A percentile compares a stretch with the other conserved stretches of the same genome.
phyloP scores from a whole-genome alignment of 345 rosid species.

The Mangifera indica region DNA sequence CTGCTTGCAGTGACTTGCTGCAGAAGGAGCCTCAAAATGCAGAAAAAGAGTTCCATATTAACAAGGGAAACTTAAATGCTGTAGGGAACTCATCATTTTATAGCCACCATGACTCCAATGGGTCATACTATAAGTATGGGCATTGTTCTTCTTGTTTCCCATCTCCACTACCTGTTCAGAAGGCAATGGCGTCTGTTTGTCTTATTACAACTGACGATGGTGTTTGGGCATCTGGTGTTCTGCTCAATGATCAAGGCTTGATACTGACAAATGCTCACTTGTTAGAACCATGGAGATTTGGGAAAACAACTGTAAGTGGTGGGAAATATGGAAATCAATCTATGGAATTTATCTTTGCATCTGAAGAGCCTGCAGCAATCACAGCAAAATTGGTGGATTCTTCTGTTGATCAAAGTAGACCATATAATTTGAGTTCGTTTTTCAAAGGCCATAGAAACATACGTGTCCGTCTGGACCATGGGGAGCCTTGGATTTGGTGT shows the following conservation, averaged over 20 bases:
- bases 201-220: slow-evolving; percentile 72
- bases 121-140: slow-evolving; percentile 20
- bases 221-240: slow-evolving; percentile 91
- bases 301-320: slow-evolving; percentile 53
- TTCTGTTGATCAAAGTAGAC: slow-evolving; percentile 26
- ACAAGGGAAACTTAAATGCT: slow-evolving; percentile 45
- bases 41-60: slow-evolving; percentile 42
- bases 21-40: slow-evolving; percentile 57
- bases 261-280: slow-evolving; percentile 93
- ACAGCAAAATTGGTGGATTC: slow-evolving; percentile 25
- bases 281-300: slow-evolving; percentile 95
- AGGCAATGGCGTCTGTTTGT: slow-evolving; percentile 70
- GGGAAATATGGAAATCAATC: slow-evolving; percentile 27
- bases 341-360: slow-evolving; percentile 18
- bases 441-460: slow-evolving; percentile 41
- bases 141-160: slow-evolving; percentile 21
- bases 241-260: slow-evolving; percentile 79
- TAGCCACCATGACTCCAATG: slow-evolving; percentile 27
- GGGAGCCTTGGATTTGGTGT: slow-evolving; percentile 73
- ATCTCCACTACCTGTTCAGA: slow-evolving; percentile 43
- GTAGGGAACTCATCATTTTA: slow-evolving; percentile 38
- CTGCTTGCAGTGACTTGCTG: slow-evolving; percentile 79
- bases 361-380: slow-evolving; percentile 34
- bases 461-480: slow-evolving; percentile 70
- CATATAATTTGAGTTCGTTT: slow-evolving; percentile 35